Conservation (phyloP, 768 basidiomycete species). For the Collybiopsis confluens region DNA sequence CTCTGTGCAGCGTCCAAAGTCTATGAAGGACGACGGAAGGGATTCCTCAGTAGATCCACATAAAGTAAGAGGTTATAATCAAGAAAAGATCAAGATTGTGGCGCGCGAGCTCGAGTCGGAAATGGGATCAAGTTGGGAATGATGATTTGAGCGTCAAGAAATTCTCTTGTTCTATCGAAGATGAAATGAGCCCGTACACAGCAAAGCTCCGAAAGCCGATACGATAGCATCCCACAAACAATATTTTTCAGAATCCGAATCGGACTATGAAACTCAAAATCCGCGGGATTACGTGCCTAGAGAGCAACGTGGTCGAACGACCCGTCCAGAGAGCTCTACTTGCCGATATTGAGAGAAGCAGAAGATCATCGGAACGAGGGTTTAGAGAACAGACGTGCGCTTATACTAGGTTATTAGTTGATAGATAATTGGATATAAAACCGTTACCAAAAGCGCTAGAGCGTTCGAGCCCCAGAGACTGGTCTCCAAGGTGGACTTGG, state of each 20-base stretch:
- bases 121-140: neutral
- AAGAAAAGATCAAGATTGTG: conserved; percentile 9
- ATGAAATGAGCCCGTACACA: neutral
- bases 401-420: conserved; percentile 1
- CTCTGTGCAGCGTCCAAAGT: neutral
- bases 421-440: too few relatives aligned
- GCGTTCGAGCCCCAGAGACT: too few relatives aligned
- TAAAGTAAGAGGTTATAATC: conserved; percentile 5
- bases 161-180: neutral
- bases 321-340: neutral
- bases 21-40: conserved; percentile 1
- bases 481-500: too few relatives aligned
- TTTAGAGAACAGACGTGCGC: conserved; percentile 1
- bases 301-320: conserved; percentile 2
- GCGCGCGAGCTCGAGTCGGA: conserved; percentile 1
- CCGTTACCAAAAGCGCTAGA: too few relatives aligned
- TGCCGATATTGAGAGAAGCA: neutral
- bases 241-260: neutral
- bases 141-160: neutral
- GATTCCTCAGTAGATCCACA: conserved; percentile 7
- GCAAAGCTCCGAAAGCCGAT: neutral
- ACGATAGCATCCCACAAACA: neutral
- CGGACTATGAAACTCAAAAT: neutral
- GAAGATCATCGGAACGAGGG: neutral
- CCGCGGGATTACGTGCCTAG: conserved; percentile 6